Conservation (phyloP, 1,284 basidiomycete genomes). For the Athelia sp. region DNA sequence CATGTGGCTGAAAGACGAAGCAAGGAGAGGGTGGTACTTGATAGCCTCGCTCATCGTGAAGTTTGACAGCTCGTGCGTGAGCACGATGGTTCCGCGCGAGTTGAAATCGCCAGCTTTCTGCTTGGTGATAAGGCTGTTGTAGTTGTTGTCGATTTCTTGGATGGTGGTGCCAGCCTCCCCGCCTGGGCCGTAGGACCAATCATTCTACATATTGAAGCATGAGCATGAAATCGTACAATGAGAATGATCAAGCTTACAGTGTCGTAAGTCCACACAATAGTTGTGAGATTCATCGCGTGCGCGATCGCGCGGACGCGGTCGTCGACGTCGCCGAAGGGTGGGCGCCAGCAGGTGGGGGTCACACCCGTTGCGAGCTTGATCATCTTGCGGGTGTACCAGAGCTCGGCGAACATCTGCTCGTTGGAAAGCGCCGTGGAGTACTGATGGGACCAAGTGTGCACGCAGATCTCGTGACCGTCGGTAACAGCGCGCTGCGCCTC, state of each 20-base stretch:
- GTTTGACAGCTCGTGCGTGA: conserved; percentile 45
- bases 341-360: conserved; percentile 16
- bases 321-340: conserved; percentile 27
- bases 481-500: conserved; percentile 64
- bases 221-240: too few relatives aligned
- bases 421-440: conserved; percentile 61
- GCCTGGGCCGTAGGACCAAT: conserved; percentile 57
- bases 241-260: too few relatives aligned
- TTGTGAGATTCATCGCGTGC: conserved; percentile 47
- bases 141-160: conserved; percentile 35
- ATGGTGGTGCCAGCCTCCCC: conserved; percentile 27
- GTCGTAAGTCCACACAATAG: conserved; percentile 65
- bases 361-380: conserved; percentile 52
- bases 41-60: conserved; percentile 44
- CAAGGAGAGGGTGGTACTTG: conserved; percentile 35
- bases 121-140: conserved; percentile 32
- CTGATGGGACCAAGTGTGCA: conserved; percentile 55
- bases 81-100: conserved; percentile 41
- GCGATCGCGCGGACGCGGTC: conserved; percentile 72
- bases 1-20: conserved; percentile 37
- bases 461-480: conserved; percentile 62
- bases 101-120: conserved; percentile 35
- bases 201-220: conserved; percentile 12
- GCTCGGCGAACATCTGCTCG: conserved; percentile 73
- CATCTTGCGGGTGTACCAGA: conserved; percentile 62